Evolutionary conservation across 73 alveolate species (phyloP), one percentile per base, ranked within the genome.

Genomic region (Stentor roeselii): DNA sequence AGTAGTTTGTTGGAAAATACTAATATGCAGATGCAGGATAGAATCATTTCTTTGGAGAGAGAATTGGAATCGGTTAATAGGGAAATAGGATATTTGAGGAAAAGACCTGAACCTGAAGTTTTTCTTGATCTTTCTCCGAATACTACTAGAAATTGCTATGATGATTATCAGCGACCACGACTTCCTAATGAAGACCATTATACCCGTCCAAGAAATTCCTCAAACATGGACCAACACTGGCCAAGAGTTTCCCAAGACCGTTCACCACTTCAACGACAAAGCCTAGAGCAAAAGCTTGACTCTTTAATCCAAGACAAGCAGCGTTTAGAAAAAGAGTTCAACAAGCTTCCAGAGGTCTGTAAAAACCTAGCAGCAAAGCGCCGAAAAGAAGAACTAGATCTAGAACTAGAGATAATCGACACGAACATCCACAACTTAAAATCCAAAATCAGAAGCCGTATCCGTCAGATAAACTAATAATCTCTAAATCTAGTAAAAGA

Each of bases 401-500:
- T 50, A 50, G 67, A 50, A 50, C 67, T 50, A 50, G 67, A 50
- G 21, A 50, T 50, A 50, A 50, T 50, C 6, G 67, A 50, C 21
- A 50, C 67, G 21, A 50, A 50, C 21, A 50, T 50, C 6, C 67
- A 50, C 21, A 50, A 50, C 21, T 21, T 50, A 6, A 50, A 50
- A 21, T 50, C 67, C 67, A 50, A 50, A 21, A 50, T 50, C 6
- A 50, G 67, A 50, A 50, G 21, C 21, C 6, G 67, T 11, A 6
- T 50, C 21, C 6, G 67, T 6, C n/a, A n/a, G n/a, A n/a, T n/a
- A n/a, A 50, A 50, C 6, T 50, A 50, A 50, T 50, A 11, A 50
- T 50, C 67, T 50, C 67, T 11, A 50, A 11, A n/a, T 67, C 41
- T 67, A 67, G 34, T 67, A 67, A 83, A 91, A 88, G 34, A 95